Percentiles rank a stretch among this genome's conserved stretches.
Conservation (phyloP, 2,329 filamentous ascomycete species). For the Thelonectria rubi region DNA sequence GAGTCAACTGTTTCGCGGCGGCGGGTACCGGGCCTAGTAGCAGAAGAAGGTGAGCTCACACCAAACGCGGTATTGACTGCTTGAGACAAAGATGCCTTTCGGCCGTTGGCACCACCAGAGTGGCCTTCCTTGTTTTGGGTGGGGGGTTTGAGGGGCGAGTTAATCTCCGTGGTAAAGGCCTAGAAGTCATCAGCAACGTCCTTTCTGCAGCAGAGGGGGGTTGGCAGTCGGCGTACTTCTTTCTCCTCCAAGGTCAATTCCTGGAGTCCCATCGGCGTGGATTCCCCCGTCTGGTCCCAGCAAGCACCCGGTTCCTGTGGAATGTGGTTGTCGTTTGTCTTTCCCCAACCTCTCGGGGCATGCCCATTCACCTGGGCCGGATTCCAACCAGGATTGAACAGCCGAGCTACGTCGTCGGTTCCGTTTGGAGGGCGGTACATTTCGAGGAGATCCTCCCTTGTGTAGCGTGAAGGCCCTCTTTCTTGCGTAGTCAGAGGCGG, state of each 20-base stretch:
- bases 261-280: slow-evolving; percentile 75
- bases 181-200: slow-evolving; percentile 51
- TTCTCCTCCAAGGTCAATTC: slow-evolving; percentile 73
- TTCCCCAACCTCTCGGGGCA: slow-evolving; percentile 76
- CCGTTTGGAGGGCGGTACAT: slow-evolving; percentile 69
- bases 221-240: slow-evolving; percentile 56
- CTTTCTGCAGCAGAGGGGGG: slow-evolving; percentile 10
- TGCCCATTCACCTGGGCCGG: slow-evolving; percentile 75
- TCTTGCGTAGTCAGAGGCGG: slow-evolving; percentile 44
- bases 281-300: slow-evolving; percentile 80
- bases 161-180: slow-evolving; percentile 87
- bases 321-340: slow-evolving; percentile 75
- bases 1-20: slow-evolving; percentile 82
- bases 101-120: slow-evolving; percentile 69
- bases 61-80: slow-evolving; percentile 71
- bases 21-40: slow-evolving; percentile 76
- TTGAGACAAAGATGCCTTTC: slow-evolving; percentile 86
- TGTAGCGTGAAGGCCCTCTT: slow-evolving; percentile 69
- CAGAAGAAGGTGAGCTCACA: slow-evolving; percentile 75
- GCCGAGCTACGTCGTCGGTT: slow-evolving; percentile 64
- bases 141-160: slow-evolving; percentile 90
- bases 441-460: slow-evolving; percentile 79
- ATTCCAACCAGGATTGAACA: slow-evolving; percentile 83
- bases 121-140: slow-evolving; percentile 75
- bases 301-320: slow-evolving; percentile 89